These are phyloP conservation scores for Marasmius oreades DNA, from an alignment of 1,284 basidiomycete genomes.

Conservation along the genomic window DNA sequence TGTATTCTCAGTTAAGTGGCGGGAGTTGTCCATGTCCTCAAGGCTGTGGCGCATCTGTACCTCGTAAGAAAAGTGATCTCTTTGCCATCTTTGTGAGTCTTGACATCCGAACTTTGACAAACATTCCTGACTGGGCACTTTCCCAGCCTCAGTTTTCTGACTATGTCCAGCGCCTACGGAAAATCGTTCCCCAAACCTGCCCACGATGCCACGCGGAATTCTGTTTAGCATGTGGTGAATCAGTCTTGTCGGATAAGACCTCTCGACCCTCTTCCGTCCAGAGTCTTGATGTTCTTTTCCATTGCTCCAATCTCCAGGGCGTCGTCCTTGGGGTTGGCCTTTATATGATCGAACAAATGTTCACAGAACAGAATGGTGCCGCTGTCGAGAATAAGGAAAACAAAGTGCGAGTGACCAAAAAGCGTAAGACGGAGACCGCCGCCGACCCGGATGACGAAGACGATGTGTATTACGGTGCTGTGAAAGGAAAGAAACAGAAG, in stretches of 20 bases:
- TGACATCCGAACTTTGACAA: no score
- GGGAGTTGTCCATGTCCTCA: conserved; percentile 67
- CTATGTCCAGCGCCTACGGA: conserved; percentile 64
- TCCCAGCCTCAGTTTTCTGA: conserved; percentile 59
- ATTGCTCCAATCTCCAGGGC: conserved; percentile 86
- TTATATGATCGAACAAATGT: conserved; percentile 71
- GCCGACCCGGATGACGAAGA: conserved; percentile 54
- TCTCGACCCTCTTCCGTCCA: conserved; percentile 36
- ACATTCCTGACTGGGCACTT: background rate
- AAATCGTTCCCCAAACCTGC: conserved; percentile 59
- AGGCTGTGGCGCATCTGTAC: conserved; percentile 59
- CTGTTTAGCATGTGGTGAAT: conserved; percentile 85
- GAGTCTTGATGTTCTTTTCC: conserved; percentile 65
- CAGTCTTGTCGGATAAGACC: conserved; percentile 41
- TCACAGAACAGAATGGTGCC: conserved; percentile 53
- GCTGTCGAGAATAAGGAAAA: conserved; percentile 25
- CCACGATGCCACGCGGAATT: conserved; percentile 60
- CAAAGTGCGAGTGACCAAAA: conserved; percentile 42
- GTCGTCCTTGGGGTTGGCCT: conserved; percentile 83
- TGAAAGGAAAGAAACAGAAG: conserved; percentile 59
- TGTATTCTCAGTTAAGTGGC: conserved; percentile 72
- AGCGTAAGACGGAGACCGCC: conserved; percentile 43
- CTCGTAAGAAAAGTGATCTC: conserved; percentile 71
- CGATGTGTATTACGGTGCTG: conserved; percentile 40
- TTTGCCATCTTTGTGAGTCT: conserved; percentile 75